These are phyloP conservation scores for Crithidia sp. DNA, from an alignment of 208 protist genomes.

Conservation along the genomic window DNA sequence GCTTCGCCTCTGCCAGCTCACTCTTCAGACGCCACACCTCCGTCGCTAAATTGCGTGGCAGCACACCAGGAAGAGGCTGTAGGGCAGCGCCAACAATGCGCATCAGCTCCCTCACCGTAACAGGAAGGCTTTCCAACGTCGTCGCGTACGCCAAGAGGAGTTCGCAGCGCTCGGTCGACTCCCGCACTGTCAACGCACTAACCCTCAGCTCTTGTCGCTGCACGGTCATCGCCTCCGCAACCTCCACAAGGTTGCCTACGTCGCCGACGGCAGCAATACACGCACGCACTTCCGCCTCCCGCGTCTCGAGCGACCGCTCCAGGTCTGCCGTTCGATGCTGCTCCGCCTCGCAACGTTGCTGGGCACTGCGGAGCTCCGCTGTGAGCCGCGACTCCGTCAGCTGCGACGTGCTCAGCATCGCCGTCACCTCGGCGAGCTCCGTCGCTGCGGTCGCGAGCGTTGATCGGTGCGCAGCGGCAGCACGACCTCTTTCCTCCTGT, in stretches of 20 bases:
- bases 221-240: neutral
- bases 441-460: neutral
- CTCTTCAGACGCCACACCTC: neutral
- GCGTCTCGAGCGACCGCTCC: neutral
- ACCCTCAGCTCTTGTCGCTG: conserved; percentile 7
- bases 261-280: conserved; percentile 10
- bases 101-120: neutral
- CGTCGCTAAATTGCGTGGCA: neutral
- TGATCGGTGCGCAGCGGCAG: neutral
- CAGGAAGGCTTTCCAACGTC: neutral
- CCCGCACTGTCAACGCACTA: conserved; percentile 8
- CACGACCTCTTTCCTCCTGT: too few relatives aligned
- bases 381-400: neutral
- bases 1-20: conserved; percentile 18
- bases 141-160: conserved; percentile 21
- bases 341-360: neutral
- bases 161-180: conserved; percentile 12
- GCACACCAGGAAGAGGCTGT: neutral
- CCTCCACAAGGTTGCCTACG: conserved; percentile 1
- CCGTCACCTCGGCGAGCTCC: neutral
- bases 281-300: neutral
- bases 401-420: neutral
- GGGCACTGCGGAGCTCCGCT: neutral
- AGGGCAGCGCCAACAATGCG: neutral
- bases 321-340: neutral